A percentile compares a stretch with the other conserved stretches of the same genome.
Evolutionary conservation across 768 basidiomycete genomes (phyloP).

Genomic region (Agrocybe chaxingu): DNA sequence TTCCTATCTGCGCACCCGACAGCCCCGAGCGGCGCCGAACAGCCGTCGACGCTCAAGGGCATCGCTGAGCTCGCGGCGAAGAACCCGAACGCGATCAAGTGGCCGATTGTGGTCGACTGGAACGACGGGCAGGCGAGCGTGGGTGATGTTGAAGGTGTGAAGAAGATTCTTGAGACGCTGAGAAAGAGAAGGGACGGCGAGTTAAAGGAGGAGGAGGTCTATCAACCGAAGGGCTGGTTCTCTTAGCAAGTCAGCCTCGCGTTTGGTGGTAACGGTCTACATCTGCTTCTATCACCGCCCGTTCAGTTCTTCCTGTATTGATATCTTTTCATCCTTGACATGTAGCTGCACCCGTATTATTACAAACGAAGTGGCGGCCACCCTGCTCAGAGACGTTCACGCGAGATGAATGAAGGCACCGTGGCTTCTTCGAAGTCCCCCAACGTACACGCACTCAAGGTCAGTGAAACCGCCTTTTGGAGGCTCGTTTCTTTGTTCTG

Average conservation of each 20-base stretch:
- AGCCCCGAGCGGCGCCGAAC: constrained; percentile 34
- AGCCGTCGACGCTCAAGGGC: constrained; percentile 34
- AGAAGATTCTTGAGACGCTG: constrained; percentile 58
- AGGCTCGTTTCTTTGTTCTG: too few species aligned
- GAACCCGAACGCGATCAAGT: constrained; percentile 63
- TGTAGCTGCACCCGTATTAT: too few species aligned
- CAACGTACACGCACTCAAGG: too few species aligned
- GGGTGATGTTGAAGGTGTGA: constrained; percentile 71
- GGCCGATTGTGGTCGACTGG: constrained; percentile 85
- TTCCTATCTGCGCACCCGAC: constrained; percentile 68
- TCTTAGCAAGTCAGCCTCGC: constrained; percentile 21
- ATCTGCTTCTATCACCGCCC: too few species aligned
- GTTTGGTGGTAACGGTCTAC: too few species aligned
- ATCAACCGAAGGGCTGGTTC: constrained; percentile 57
- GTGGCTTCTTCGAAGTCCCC: too few species aligned
- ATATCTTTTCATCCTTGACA: too few species aligned
- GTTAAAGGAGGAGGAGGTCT: constrained; percentile 36
- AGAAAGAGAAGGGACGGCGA: constrained; percentile 70
- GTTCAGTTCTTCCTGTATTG: too few species aligned
- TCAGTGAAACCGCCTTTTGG: too few species aligned
- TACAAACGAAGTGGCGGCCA: too few species aligned
- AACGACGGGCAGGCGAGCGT: constrained; percentile 57
- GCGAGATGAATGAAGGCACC: too few species aligned
- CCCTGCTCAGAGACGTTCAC: too few species aligned
- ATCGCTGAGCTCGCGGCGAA: constrained; percentile 48